Percentiles rank a stretch among this genome's conserved stretches.
Evolutionary conservation across 257 asterid genomes (phyloP).

Genomic region (Ajuga chamaepitys): DNA sequence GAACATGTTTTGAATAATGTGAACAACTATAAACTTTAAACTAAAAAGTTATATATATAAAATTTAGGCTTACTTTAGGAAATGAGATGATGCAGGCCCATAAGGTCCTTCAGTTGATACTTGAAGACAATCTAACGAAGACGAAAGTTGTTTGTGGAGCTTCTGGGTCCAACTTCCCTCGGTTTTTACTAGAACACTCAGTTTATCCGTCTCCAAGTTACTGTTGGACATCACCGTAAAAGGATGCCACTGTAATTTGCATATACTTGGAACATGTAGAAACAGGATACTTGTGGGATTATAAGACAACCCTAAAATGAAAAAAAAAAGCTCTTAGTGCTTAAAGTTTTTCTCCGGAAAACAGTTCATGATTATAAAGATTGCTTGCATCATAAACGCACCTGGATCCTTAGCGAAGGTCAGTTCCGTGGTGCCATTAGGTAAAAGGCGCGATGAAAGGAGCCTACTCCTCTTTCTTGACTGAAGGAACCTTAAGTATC

Average conservation of each 20-base stretch:
- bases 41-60: neutral
- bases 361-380: neutral
- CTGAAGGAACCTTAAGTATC: constrained; percentile 50
- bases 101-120: constrained; percentile 60
- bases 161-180: constrained; percentile 46
- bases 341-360: neutral
- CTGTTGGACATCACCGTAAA: constrained; percentile 40
- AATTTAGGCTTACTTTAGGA: constrained; percentile 26
- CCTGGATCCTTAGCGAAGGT: constrained; percentile 65
- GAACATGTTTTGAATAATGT: neutral
- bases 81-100: constrained; percentile 38
- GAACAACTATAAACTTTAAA: neutral
- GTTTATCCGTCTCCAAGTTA: constrained; percentile 26
- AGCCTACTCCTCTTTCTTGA: constrained; percentile 37
- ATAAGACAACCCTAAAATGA: constrained; percentile 27
- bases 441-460: constrained; percentile 43
- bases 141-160: constrained; percentile 30
- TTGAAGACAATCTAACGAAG: constrained; percentile 29
- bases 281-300: constrained; percentile 38
- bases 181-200: constrained; percentile 33
- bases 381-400: neutral
- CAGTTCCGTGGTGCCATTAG: constrained; percentile 47
- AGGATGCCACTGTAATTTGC: constrained; percentile 59
- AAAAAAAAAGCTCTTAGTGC: neutral
- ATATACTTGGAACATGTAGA: constrained; percentile 35